phyloP scores from a whole-genome alignment of 148 eudicot genomes.

The Arbutus unedo region DNA sequence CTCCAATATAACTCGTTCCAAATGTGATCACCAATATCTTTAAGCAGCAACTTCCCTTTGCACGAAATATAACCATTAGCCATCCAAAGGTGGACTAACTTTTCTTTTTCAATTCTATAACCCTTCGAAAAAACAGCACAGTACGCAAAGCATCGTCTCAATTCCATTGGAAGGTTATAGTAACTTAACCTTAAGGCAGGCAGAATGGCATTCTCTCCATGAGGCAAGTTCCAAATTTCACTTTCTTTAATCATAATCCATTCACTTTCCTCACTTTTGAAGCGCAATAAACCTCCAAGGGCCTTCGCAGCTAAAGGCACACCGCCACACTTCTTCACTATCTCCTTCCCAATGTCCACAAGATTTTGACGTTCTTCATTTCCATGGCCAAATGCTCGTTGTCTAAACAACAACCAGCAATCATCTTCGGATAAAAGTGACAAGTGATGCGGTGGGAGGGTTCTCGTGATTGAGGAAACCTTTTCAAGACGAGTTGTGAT shows the following conservation, averaged over 20 bases:
- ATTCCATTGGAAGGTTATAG: not conserved
- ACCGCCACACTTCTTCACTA: not conserved
- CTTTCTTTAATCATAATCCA: not conserved
- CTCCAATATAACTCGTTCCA: conserved; percentile 2
- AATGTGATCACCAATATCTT: not conserved
- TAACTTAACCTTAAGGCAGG: conserved; percentile 4
- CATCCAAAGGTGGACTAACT: conserved; percentile 6
- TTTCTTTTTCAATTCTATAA: not conserved
- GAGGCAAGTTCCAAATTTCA: conserved; percentile 3
- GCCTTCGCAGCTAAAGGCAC: conserved; percentile 15
- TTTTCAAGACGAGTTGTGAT: not conserved
- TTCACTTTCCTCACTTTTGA: no score
- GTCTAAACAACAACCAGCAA: conserved; percentile 1
- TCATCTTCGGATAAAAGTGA: not conserved
- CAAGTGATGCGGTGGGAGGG: not conserved
- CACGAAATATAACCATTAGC: not conserved
- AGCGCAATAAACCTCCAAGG: not conserved
- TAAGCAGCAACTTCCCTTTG: not conserved
- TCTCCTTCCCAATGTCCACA: conserved; percentile 1
- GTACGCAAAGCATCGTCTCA: conserved; percentile 9
- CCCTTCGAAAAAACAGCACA: conserved; percentile 5
- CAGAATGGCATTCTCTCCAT: not conserved
- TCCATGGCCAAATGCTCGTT: conserved; percentile 1
- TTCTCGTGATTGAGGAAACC: not conserved
- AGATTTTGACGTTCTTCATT: not conserved